A percentile compares a stretch with the other conserved stretches of the same genome.
phyloP scores from a whole-genome alignment of 2,329 filamentous ascomycete genomes.

The Colletotrichum sp. region DNA sequence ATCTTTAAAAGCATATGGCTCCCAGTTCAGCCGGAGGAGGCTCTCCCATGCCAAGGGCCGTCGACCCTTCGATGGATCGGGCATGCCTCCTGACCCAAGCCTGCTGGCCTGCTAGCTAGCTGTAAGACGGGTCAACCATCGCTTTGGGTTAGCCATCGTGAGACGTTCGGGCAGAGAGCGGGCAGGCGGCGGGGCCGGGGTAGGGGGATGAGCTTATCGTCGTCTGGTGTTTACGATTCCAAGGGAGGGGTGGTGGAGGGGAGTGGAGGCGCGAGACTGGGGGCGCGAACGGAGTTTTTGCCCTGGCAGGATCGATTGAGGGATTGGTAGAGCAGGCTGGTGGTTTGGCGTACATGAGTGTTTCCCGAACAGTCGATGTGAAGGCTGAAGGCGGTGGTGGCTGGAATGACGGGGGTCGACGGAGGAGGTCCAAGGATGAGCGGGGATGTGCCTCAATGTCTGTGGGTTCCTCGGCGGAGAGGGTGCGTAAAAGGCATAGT shows the following conservation, averaged over 20 bases:
- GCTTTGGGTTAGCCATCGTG: slow-evolving; percentile 6
- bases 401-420: slow-evolving; percentile 3
- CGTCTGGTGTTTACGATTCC: slow-evolving; percentile 19
- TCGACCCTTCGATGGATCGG: neutral
- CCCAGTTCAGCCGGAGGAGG: neutral
- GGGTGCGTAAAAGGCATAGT: neutral
- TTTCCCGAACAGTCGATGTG: neutral
- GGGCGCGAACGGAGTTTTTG: slow-evolving; percentile 9
- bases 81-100: neutral
- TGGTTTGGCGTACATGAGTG: neutral
- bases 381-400: neutral
- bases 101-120: neutral
- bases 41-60: neutral
- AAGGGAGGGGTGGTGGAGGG: slow-evolving; percentile 9
- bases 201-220: slow-evolving; percentile 19
- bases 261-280: neutral
- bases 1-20: slow-evolving; percentile 9
- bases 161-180: slow-evolving; percentile 14
- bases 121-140: slow-evolving; percentile 4
- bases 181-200: slow-evolving; percentile 5
- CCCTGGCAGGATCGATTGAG: neutral
- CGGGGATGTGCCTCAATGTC: neutral
- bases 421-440: neutral
- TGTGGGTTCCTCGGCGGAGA: slow-evolving; percentile 1
- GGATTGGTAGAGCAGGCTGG: neutral